Evolutionary conservation across 176 grass and related monocot genomes (phyloP).

Genomic region (Eleusine indica): DNA sequence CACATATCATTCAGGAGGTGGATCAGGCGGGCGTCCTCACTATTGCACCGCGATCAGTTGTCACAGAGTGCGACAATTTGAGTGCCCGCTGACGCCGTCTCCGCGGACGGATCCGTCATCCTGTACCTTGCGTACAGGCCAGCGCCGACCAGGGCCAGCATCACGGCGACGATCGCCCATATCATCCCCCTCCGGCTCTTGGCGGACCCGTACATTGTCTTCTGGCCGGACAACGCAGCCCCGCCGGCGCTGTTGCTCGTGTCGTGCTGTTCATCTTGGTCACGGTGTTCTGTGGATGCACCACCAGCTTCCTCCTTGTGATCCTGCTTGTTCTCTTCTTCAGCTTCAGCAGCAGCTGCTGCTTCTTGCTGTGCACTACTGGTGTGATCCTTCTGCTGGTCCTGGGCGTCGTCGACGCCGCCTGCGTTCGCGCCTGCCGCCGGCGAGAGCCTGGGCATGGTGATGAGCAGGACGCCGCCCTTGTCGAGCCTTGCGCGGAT

Average conservation of each 20-base stretch:
- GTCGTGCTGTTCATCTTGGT: not conserved
- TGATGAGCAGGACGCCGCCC: conserved; percentile 38
- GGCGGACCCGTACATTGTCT: not conserved
- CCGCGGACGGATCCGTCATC: conserved; percentile 26
- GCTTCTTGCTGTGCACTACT: not conserved
- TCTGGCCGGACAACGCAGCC: not conserved
- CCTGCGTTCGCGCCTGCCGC: not conserved
- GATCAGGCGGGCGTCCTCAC: not conserved
- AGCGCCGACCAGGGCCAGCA: conserved; percentile 26
- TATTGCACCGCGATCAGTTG: conserved; percentile 1
- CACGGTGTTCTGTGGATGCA: not conserved
- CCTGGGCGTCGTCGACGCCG: not conserved
- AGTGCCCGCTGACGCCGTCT: not conserved
- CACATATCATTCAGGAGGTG: not conserved
- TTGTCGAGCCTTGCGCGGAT: conserved; percentile 40
- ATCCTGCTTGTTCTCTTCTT: not conserved
- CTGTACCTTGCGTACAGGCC: conserved; percentile 36
- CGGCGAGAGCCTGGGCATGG: conserved; percentile 34
- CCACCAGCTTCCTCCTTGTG: not conserved
- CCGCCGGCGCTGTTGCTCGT: not conserved
- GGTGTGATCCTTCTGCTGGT: not conserved
- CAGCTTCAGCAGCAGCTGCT: not conserved
- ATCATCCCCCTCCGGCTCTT: conserved; percentile 13
- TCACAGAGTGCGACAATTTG: not conserved
- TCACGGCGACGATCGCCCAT: conserved; percentile 14